A percentile compares a stretch with the other conserved stretches of the same genome.
phyloP scores from a whole-genome alignment of 139 green algal species.

The Chlamydomonas applanata region DNA sequence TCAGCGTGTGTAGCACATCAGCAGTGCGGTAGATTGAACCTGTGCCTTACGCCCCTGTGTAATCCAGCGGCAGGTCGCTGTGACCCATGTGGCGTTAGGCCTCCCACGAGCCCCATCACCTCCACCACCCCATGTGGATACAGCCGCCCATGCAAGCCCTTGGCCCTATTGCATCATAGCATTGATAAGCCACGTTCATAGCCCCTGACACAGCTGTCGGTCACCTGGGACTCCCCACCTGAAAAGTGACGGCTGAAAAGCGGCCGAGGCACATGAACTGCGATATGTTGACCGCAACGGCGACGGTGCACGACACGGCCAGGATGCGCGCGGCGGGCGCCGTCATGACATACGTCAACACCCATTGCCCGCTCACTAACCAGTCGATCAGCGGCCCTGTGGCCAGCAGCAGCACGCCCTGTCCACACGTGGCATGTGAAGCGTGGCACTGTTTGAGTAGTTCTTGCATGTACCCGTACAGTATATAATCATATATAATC shows the following conservation, averaged over 20 bases:
- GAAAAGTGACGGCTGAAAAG: conserved; percentile 91
- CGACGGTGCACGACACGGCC: conserved; percentile 65
- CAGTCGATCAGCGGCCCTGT: conserved; percentile 77
- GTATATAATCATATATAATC: too few relatives aligned
- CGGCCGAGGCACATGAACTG: conserved; percentile 94
- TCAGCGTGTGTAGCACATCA: too few relatives aligned
- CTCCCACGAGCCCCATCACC: too few relatives aligned
- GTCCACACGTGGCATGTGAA: neutral
- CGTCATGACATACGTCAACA: conserved; percentile 62
- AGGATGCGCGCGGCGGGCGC: conserved; percentile 52
- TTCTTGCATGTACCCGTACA: too few relatives aligned
- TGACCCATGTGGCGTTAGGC: too few relatives aligned
- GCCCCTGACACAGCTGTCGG: neutral
- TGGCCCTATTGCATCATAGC: neutral
- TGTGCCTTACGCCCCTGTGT: too few relatives aligned
- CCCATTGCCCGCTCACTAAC: conserved; percentile 51
- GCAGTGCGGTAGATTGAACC: too few relatives aligned
- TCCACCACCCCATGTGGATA: too few relatives aligned
- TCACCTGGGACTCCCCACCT: too few relatives aligned
- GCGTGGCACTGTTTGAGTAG: too few relatives aligned
- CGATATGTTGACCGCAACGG: conserved; percentile 85
- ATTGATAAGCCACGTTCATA: neutral
- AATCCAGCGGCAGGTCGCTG: too few relatives aligned
- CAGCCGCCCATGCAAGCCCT: too few relatives aligned
- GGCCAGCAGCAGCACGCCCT: conserved; percentile 69